These are phyloP conservation scores for Tetrapisispora taiwanensis DNA, from an alignment of 805 yeast species.

Conservation along the genomic window DNA sequence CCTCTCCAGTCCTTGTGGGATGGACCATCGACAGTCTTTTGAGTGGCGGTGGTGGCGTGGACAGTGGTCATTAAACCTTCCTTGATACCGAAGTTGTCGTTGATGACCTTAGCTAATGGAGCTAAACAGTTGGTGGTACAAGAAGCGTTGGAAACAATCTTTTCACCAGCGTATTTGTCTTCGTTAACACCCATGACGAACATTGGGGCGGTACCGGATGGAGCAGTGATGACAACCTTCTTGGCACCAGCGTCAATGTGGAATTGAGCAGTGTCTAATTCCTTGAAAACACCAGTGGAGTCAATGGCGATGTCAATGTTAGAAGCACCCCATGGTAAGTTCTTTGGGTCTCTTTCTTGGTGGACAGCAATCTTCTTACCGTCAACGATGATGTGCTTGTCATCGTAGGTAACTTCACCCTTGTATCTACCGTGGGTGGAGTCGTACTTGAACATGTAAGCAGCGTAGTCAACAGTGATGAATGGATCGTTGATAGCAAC, in stretches of 20 bases:
- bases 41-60: slow-evolving; percentile 63
- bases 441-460: slow-evolving; percentile 68
- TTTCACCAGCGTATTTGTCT: slow-evolving; percentile 46
- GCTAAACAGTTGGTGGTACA: slow-evolving; percentile 71
- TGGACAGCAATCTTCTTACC: slow-evolving; percentile 41
- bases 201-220: slow-evolving; percentile 65
- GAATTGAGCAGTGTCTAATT: slow-evolving; percentile 53
- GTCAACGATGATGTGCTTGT: slow-evolving; percentile 42
- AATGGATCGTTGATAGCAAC: slow-evolving; percentile 65
- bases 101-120: slow-evolving; percentile 59
- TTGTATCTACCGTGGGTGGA: slow-evolving; percentile 58
- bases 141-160: slow-evolving; percentile 59
- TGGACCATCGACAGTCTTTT: slow-evolving; percentile 68
- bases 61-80: slow-evolving; percentile 72
- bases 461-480: slow-evolving; percentile 58
- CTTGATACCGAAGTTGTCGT: slow-evolving; percentile 57
- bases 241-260: slow-evolving; percentile 67
- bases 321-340: slow-evolving; percentile 56
- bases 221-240: slow-evolving; percentile 64
- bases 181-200: slow-evolving; percentile 64
- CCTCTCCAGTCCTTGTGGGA: slow-evolving; percentile 77
- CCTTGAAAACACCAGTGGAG: slow-evolving; percentile 67
- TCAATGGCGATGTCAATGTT: slow-evolving; percentile 57
- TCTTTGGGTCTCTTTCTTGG: slow-evolving; percentile 60
- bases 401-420: slow-evolving; percentile 49